Evolutionary conservation across 2,329 filamentous ascomycete species (phyloP).

Genomic region (Hortaea werneckii): DNA sequence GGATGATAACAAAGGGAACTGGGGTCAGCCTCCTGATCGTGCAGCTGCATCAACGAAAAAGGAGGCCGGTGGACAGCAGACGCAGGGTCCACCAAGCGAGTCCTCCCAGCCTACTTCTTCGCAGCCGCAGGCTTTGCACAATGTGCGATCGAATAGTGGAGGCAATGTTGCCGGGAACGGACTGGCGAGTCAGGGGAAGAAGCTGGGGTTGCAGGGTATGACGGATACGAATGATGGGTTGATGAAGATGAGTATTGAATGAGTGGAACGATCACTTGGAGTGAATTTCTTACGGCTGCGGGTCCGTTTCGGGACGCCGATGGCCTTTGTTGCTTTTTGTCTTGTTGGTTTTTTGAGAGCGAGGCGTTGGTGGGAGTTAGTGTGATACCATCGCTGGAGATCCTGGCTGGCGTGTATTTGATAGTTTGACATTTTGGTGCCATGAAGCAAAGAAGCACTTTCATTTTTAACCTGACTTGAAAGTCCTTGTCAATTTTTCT

Average conservation of each 20-base stretch:
- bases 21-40: constrained; percentile 51
- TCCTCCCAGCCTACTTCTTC: not conserved
- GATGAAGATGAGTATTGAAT: constrained; percentile 97
- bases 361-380: too few species aligned
- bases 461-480: too few species aligned
- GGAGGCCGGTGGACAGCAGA: constrained; percentile 12
- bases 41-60: constrained; percentile 22
- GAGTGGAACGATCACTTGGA: constrained; percentile 11
- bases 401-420: too few species aligned
- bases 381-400: too few species aligned
- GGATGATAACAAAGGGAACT: constrained; percentile 57
- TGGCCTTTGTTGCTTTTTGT: too few species aligned
- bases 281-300: too few species aligned
- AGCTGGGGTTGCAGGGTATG: constrained; percentile 85
- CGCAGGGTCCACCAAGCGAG: not conserved
- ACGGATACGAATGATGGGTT: constrained; percentile 87
- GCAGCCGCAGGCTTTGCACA: not conserved
- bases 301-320: too few species aligned
- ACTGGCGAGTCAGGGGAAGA: constrained; percentile 30
- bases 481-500: too few species aligned
- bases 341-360: too few species aligned
- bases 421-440: too few species aligned
- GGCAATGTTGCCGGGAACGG: constrained; percentile 4
- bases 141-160: constrained; percentile 5
- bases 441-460: too few species aligned